Evolutionary conservation across 2,329 filamentous ascomycete species (phyloP), one percentile per base, ranked within the genome.

Genomic region (Aspergillus flavus): DNA sequence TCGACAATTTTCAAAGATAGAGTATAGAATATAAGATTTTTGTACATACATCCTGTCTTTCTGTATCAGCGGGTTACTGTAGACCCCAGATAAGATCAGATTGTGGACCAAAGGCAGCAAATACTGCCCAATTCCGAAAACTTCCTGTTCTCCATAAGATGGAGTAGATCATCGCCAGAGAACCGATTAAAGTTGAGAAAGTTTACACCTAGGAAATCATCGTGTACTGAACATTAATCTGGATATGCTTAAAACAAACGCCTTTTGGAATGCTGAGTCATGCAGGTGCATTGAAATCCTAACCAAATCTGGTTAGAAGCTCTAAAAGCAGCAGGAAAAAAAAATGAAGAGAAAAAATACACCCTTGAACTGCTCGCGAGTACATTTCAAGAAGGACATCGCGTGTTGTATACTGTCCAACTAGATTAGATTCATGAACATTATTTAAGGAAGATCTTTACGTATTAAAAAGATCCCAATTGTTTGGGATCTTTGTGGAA

Each of bases 381-480:
- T 26, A 19, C 45, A 52, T 30, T 58, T 41, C 43, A 28, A 26
- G 30, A 30, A 30, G 36, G n/a, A 21, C 34, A 21, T 55, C 52
- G 34, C 32, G 34, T 39, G 52, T 28, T 55, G n/a, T 54, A 36
- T 36, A 14, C 28, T 36, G 9, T 39, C 11, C n/a, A 39, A 55
- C 21, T 55, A 55, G 52, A 36, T 26, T 55, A 55, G 52, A n/a
- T 39, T 41, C 21, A 23, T 55, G 11, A 39, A 23, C 10, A 32
- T 11, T 32, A 39, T 32, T 21, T 28, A 36, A 39, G 46, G 21
- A 30, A 43, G 23, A 14, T 6, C 10, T 46, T 23, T 23, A 6
- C 11, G 45, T 53, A 21, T 54, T 43, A 10, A 19, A 30, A 62
- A 66, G 66, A 68, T 70, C 65, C 66, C 64, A 58, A 56, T 39